Evolutionary conservation across 2,329 filamentous ascomycete species (phyloP).

Genomic region (Botryotinia globosa): DNA sequence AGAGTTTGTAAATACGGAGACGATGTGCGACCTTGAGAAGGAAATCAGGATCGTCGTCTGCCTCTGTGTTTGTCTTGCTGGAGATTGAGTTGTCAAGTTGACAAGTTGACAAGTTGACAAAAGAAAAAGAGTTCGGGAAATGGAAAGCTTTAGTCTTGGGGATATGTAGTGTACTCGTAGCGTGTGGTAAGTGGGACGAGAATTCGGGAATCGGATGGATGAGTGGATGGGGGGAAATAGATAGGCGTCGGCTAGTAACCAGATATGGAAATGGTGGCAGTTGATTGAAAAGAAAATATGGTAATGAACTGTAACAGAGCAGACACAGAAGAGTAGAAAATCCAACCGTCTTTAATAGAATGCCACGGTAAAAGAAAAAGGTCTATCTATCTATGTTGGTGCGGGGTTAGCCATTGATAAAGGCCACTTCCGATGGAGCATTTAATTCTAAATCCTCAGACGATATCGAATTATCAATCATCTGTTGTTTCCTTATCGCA

Average conservation of each 20-base stretch:
- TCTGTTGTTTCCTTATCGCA: constrained; percentile 1
- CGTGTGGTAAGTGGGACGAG: constrained; percentile 11
- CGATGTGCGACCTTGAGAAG: constrained; percentile 6
- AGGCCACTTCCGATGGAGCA: constrained; percentile 9
- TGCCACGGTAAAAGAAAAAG: background rate
- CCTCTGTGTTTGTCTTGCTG: constrained; percentile 16
- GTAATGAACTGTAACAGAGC: background rate
- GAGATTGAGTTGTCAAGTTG: background rate
- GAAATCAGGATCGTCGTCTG: background rate
- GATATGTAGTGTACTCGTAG: background rate
- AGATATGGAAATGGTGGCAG: background rate
- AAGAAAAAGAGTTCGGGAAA: background rate
- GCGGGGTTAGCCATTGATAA: background rate
- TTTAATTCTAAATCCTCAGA: background rate
- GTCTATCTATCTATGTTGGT: background rate
- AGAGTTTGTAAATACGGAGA: background rate
- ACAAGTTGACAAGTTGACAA: background rate
- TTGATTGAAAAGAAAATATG: background rate
- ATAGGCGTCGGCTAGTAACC: background rate
- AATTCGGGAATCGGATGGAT: background rate
- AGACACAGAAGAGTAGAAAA: background rate
- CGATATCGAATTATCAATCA: constrained; percentile 5
- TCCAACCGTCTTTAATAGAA: background rate
- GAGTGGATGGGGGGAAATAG: background rate
- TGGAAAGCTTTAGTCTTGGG: constrained; percentile 6